Evolutionary conservation across 2,329 filamentous ascomycete genomes (phyloP), one percentile per base, ranked within the genome.

Genomic region (Arthrobotrys entomopaga): DNA sequence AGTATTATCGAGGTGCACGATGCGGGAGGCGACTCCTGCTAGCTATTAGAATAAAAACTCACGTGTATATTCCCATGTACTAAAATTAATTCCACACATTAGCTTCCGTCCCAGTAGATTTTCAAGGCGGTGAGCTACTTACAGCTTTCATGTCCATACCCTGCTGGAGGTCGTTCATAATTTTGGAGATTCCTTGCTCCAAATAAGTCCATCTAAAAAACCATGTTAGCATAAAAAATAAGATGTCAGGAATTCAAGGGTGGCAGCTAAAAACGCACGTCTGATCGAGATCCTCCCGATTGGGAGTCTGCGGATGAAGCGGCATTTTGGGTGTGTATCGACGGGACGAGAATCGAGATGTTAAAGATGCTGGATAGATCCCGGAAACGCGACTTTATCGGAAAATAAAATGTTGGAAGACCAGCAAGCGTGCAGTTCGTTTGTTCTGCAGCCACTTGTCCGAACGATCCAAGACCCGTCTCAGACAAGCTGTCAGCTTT

Each of bases 1-100:
- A 87, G 83, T 64, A 67, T 20, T 19, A 19, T 19, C 19, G 38
- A 38, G 46, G 53, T 10, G 19, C 8, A 50, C 11, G 52, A 20
- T 42, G 26, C 58, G 11, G 38, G 11, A 34, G 29, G 29, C 24
- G 52, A 24, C 8, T 40, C 24, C 42, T 38, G 15, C 6, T 6
- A 15, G 46, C 15, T 42, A n/a, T 4, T 34, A 6, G 16, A 19
- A 16, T 48, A 42, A 6, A 49, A 42, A 53, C 71, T 78, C 81
- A 92, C 90, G 94, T 97, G 83, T 98, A 98, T 74, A 97, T 89
- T 66, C 91, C 92, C 94, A 98, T 97, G 83, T 98, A 98, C 85
- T 90, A 48, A 1, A 75, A 19, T 22, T 15, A 40, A 13, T 19
- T 29, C 26, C 22, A 66, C 34, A 67, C 72, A 71, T 19, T 11